Base-by-base conservation (phyloP, 140 eudicot species). In the Senecio squalidus region DNA sequence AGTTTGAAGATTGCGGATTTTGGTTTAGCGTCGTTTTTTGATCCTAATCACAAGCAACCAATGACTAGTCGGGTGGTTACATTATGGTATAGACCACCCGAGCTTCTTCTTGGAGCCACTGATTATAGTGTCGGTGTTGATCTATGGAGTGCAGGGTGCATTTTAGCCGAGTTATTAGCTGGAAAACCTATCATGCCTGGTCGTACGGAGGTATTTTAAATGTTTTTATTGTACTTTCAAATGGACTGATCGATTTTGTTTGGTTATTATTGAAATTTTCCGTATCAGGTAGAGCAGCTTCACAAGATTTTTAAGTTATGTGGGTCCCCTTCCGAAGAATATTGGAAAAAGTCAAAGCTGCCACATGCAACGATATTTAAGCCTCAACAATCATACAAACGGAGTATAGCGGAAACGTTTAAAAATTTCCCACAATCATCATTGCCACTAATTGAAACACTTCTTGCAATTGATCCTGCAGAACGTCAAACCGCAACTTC, bases 161-260 rank as follows among this genome's bases (percentile, higher is more conserved):
- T 82, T 82, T 63, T 85, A 57, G 95, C 87, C 0, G 91, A 85
- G 73, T 62, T 85, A 55, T 82, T 85, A 70, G 87, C 87, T 1
- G 91, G 95, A 45, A 85, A 85, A 73, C 95, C 95, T 52, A 76
- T 85, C 28, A 85, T 85, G 91, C 85, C 91, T 38, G 95, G 95
- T 13, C 82, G 87, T 9, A 85, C 91, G 1, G 87, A 85, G 91
- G 95, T 82, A 76, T 8, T 25, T 25, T 9, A 50, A 7, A 53
- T 1, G 24, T 23, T 15, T 15, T 29, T 55, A 18, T 27, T 40
- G 6, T 48, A 34, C 31, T 21, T 23, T 15, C 11, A 25, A 6
- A 11, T 17, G 1, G 20, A 33, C 6, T 18, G 18, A 3, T n/a
- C 11, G 2, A 6, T 16, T 14, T 44, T 44, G n/a, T 39, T 18